Base-by-base conservation (phyloP, 2,329 filamentous ascomycete species). In the Phialophora expanda region DNA sequence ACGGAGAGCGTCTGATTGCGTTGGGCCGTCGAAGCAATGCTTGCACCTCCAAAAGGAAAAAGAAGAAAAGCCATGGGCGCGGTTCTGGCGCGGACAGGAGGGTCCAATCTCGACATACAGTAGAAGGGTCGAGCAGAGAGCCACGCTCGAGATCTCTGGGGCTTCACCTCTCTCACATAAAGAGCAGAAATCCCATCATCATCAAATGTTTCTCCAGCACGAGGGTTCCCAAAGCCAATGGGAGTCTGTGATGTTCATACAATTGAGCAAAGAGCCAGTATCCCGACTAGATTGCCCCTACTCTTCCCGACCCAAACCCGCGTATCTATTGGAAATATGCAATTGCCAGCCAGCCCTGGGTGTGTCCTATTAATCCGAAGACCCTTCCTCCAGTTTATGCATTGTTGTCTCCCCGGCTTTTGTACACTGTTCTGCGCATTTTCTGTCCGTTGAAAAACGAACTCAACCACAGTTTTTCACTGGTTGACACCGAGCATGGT, bases 111-210 rank as follows among this genome's bases (percentile, higher is more conserved):
- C 61, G 32, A 64, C 54, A 55, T 53, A 22, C 20, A 51, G 48
- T 28, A 51, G 38, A 44, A n/a, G 6, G 2, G 38, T 51, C 48
- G 75, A 78, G 78, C 77, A 75, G 75, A 72, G 66, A 69, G 73
- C 75, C 22, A 53, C 54, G 62, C 63, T 65, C 50, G 22, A 30
- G 28, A 28, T 22, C 14, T 14, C 41, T 30, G 44, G 41, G 26
- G 3, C 32, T 9, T 34, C 32, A 34, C 9, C 32, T 34, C 32
- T 24, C 48, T 32, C 44, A 58, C 62, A 67, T 61, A 56, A 56
- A 68, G 65, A 69, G 62, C 62, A 61, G 54, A 64, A 69, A 61
- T 63, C 65, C 62, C 65, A 55, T 55, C 34, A 56, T 55, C 34
- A 53, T 55, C 34, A 56, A 50, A 61, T 26, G 66, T 67, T 67